Evolutionary conservation across 139 green algal genomes (phyloP).

Genomic region (Ettlia oleoabundans): DNA sequence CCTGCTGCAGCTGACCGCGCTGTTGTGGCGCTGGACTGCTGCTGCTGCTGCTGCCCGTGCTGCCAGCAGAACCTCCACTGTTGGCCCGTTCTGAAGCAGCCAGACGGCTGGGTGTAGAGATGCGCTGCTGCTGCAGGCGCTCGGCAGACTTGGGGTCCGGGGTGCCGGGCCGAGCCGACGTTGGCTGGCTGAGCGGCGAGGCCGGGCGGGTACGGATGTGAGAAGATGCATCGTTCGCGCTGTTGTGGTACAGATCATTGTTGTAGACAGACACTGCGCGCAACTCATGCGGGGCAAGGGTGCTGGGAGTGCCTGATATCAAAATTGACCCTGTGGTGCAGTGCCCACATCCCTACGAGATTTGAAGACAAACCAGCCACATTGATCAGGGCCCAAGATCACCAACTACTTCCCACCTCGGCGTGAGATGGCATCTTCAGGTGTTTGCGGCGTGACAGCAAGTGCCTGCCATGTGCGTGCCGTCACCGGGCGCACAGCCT

Average conservation of each 20-base stretch:
- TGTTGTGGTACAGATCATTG: constrained; percentile 26
- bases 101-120: constrained; percentile 22
- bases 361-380: too few species aligned
- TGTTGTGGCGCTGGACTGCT: background rate
- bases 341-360: too few species aligned
- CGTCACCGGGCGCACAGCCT: constrained; percentile 8
- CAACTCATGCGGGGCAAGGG: too few species aligned
- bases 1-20: background rate
- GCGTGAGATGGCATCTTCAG: background rate
- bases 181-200: constrained; percentile 9
- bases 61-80: background rate
- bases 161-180: background rate
- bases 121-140: constrained; percentile 34
- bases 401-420: too few species aligned
- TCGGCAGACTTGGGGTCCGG: background rate
- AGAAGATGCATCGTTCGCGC: background rate
- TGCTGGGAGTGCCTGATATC: too few species aligned
- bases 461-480: constrained; percentile 38
- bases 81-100: background rate
- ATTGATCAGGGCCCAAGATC: too few species aligned
- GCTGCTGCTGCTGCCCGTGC: background rate
- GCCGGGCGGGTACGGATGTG: background rate
- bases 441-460: background rate
- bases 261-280: constrained; percentile 25
- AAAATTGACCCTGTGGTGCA: too few species aligned